These are phyloP conservation scores for Rhodotorula babjevae DNA, from an alignment of 768 basidiomycete species.

Conservation along the genomic window DNA sequence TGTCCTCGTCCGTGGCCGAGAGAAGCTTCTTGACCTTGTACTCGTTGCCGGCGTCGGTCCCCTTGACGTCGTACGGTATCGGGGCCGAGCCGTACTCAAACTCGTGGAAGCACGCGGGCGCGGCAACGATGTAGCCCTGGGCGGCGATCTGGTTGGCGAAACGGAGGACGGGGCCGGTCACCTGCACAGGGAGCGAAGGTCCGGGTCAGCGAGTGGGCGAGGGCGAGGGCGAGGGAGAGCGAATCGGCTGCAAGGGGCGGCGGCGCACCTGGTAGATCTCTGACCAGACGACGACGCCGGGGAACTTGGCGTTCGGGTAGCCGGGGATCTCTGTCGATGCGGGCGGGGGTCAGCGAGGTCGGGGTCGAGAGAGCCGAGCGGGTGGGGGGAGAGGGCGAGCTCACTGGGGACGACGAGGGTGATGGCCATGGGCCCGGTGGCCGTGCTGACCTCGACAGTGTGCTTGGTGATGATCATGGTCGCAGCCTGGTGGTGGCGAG, in stretches of 20 bases:
- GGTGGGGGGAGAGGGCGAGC: not conserved
- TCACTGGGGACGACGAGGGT: conserved; percentile 46
- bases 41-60: conserved; percentile 84
- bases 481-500: not conserved
- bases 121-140: conserved; percentile 46
- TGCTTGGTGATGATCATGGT: conserved; percentile 48
- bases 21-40: conserved; percentile 89
- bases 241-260: no score
- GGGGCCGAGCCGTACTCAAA: conserved; percentile 75
- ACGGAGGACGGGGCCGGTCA: conserved; percentile 35
- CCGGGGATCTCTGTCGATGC: conserved; percentile 44
- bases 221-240: not conserved
- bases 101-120: conserved; percentile 66
- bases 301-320: conserved; percentile 50
- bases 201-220: not conserved
- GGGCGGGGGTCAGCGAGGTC: not conserved
- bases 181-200: not conserved
- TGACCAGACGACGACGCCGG: conserved; percentile 44
- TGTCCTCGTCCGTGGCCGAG: conserved; percentile 86
- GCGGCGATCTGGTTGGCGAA: conserved; percentile 46
- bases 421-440: conserved; percentile 46
- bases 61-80: conserved; percentile 77
- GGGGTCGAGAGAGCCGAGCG: not conserved
- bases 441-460: conserved; percentile 46
- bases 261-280: conserved; percentile 39